Conservation (phyloP, 306 rosid genomes). For the Oxytropis ochrocephala region DNA sequence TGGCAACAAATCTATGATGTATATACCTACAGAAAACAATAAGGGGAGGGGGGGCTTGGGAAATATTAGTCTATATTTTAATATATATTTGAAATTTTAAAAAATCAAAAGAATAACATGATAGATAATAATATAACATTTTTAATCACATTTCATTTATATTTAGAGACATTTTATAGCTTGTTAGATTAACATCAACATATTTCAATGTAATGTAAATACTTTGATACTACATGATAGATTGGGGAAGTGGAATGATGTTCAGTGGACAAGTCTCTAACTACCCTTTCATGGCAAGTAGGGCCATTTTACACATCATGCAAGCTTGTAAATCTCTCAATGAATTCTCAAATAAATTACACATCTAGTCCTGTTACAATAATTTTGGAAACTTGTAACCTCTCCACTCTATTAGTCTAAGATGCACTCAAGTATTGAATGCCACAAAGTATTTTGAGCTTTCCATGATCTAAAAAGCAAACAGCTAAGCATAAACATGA, state of each 20-base stretch:
- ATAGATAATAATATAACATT: too few species aligned
- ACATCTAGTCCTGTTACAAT: not conserved
- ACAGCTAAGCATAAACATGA: not conserved
- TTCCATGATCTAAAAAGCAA: not conserved
- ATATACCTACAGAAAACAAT: not conserved
- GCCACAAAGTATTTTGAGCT: not conserved
- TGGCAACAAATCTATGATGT: not conserved
- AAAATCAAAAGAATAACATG: too few species aligned
- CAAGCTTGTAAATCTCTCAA: not conserved
- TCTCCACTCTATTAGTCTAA: not conserved
- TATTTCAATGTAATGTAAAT: not conserved
- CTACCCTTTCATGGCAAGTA: not conserved
- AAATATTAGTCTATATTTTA: too few species aligned
- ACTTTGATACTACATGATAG: not conserved
- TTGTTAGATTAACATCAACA: not conserved
- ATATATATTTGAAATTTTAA: too few species aligned
- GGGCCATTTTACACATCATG: not conserved
- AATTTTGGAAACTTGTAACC: not conserved
- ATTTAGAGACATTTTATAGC: too few species aligned
- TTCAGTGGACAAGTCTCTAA: not conserved
- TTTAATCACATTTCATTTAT: too few species aligned
- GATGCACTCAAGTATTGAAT: not conserved
- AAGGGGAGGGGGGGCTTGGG: too few species aligned
- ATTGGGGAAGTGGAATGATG: not conserved
- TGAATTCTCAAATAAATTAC: conserved; percentile 2